A percentile compares a stretch with the other conserved stretches of the same genome.
Conservation (phyloP, 805 yeast species). For the Pichia kluyveri region DNA sequence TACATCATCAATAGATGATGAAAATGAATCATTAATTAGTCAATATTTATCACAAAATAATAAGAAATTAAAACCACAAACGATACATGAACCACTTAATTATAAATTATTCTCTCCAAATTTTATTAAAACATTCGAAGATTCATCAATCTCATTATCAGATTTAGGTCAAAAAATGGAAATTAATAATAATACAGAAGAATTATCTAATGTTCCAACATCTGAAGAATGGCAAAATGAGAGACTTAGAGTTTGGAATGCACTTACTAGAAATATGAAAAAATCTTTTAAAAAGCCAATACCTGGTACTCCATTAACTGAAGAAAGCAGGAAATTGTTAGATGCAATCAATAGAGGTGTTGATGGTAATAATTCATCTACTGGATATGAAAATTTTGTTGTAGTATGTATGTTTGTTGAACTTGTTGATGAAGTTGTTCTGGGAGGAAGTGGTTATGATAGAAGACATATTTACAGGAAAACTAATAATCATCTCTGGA, state of each 20-base stretch:
- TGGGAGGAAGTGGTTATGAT: constrained; percentile 40
- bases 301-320: constrained; percentile 54
- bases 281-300: constrained; percentile 64
- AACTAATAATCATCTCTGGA: constrained; percentile 53
- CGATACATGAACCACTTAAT: constrained; percentile 10
- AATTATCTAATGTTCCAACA: constrained; percentile 34
- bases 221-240: constrained; percentile 62
- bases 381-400: constrained; percentile 56
- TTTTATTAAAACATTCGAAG: constrained; percentile 8
- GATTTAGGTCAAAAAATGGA: constrained; percentile 7
- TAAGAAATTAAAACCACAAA: background rate
- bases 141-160: constrained; percentile 10
- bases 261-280: constrained; percentile 48
- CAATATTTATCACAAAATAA: constrained; percentile 6
- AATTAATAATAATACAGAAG: background rate
- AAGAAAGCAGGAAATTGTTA: constrained; percentile 44
- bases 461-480: constrained; percentile 46
- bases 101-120: constrained; percentile 15
- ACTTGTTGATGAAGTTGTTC: constrained; percentile 58
- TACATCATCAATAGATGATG: constrained; percentile 9
- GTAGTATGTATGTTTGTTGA: constrained; percentile 63
- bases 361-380: constrained; percentile 54
- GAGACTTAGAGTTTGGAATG: constrained; percentile 52
- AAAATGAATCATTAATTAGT: constrained; percentile 5
- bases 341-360: constrained; percentile 77